Conservation (phyloP, 108 stramenopile genomes). For the Nannochloropsis granulata region DNA sequence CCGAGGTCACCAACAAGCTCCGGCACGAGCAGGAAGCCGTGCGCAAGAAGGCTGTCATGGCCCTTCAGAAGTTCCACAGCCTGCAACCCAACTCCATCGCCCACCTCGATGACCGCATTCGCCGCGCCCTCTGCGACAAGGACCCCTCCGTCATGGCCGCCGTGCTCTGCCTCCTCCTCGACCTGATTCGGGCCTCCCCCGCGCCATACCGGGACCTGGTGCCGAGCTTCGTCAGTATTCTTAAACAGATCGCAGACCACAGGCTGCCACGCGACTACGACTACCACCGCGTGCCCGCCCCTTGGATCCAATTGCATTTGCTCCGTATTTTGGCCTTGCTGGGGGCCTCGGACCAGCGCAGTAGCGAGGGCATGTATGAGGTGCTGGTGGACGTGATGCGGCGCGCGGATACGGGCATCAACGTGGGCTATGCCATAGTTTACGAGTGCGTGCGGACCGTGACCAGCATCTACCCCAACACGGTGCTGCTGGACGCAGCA, state of each 20-base stretch:
- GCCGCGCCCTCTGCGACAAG: slow-evolving; percentile 80
- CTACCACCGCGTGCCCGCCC: slow-evolving; percentile 96
- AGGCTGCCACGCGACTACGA: slow-evolving; percentile 91
- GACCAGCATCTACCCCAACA: slow-evolving; percentile 91
- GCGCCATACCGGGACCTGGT: slow-evolving; percentile 69
- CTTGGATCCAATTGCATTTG: slow-evolving; percentile 96
- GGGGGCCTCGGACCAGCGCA: slow-evolving; percentile 43
- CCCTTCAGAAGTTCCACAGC: slow-evolving; percentile 76
- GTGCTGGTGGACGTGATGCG: slow-evolving; percentile 78
- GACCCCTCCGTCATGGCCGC: slow-evolving; percentile 84
- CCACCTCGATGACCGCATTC: slow-evolving; percentile 65
- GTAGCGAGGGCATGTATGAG: slow-evolving; percentile 84
- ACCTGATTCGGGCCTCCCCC: slow-evolving; percentile 51
- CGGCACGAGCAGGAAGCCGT: slow-evolving; percentile 34
- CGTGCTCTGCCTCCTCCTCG: slow-evolving; percentile 76
- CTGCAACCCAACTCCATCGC: slow-evolving; percentile 56
- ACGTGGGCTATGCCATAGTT: slow-evolving; percentile 93
- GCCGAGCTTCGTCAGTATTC: slow-evolving; percentile 72
- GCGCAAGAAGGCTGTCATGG: slow-evolving; percentile 57
- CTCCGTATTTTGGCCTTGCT: slow-evolving; percentile 76
- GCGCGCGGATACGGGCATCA: slow-evolving; percentile 93
- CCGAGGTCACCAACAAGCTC: slow-evolving; percentile 13
- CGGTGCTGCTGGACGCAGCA: slow-evolving; percentile 80
- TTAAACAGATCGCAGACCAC: slow-evolving; percentile 93
- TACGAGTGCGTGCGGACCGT: slow-evolving; percentile 92